Evolutionary conservation across 2,329 filamentous ascomycete genomes (phyloP).

Genomic region (Ophiognomonia clavigignenti-juglandacearum): DNA sequence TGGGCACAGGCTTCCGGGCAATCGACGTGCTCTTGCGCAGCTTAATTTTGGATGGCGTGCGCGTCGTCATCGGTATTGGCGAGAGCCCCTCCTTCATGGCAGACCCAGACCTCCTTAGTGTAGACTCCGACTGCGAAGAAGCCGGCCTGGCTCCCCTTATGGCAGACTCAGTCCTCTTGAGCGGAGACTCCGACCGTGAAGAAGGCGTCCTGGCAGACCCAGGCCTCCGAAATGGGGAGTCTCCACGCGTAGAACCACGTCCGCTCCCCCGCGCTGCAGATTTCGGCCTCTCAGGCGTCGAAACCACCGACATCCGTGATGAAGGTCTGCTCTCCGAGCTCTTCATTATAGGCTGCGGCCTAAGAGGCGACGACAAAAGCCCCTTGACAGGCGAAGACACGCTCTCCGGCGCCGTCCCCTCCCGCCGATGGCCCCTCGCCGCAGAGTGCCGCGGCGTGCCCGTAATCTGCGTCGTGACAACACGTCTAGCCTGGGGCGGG

Average conservation of each 20-base stretch:
- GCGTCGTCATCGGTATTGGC: not conserved
- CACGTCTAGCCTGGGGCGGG: not conserved
- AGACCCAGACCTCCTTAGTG: not conserved
- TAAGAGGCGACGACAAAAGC: not conserved
- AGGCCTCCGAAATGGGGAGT: too few species aligned
- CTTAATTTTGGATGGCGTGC: slow-evolving; percentile 8
- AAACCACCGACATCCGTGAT: not conserved
- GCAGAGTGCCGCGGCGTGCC: not conserved
- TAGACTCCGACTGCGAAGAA: not conserved
- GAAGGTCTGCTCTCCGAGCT: not conserved
- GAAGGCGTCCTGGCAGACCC: too few species aligned
- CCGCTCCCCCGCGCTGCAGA: too few species aligned
- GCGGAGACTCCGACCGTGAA: not conserved
- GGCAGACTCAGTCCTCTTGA: not conserved
- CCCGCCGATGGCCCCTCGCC: not conserved
- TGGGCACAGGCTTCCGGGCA: not conserved
- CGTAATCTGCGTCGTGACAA: not conserved
- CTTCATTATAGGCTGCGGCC: too few species aligned
- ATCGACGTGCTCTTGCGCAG: slow-evolving; percentile 6
- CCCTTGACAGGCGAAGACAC: not conserved
- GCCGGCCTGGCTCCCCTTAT: not conserved
- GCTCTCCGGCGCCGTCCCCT: not conserved
- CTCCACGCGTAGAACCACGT: too few species aligned
- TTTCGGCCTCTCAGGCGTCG: too few species aligned
- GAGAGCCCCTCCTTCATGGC: not conserved